Conservation (phyloP, 768 basidiomycete species). For the Pisolithus sp. region DNA sequence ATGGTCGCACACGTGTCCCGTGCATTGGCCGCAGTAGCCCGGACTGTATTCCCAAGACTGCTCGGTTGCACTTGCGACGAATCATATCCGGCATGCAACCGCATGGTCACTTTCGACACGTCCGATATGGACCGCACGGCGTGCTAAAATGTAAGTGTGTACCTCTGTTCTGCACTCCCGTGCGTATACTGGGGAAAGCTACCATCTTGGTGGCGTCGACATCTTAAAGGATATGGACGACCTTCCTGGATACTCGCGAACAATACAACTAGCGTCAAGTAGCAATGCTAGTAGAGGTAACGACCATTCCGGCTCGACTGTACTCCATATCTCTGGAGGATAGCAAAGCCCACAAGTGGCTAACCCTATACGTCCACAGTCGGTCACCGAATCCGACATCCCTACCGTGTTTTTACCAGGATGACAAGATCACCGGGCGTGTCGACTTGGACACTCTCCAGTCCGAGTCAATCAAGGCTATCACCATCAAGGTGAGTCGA, state of each 20-base stretch:
- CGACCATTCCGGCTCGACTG: constrained; percentile 15
- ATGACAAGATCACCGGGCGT: constrained; percentile 43
- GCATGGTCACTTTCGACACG: neutral
- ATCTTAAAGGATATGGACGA: constrained; percentile 1
- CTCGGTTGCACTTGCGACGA: neutral
- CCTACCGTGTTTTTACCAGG: constrained; percentile 42
- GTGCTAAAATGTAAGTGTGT: neutral
- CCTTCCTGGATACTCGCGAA: constrained; percentile 11
- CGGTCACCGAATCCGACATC: constrained; percentile 32
- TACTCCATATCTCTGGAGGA: constrained; percentile 40
- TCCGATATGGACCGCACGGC: neutral
- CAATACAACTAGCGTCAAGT: neutral
- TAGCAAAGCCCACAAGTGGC: constrained; percentile 37
- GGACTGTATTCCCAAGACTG: neutral
- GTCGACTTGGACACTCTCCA: constrained; percentile 48
- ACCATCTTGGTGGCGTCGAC: neutral
- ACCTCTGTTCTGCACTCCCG: neutral
- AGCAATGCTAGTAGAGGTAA: neutral
- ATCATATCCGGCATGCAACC: neutral
- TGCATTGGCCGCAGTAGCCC: too few relatives aligned
- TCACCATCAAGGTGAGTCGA: constrained; percentile 30
- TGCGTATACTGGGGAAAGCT: neutral
- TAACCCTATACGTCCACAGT: constrained; percentile 40
- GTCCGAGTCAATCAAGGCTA: constrained; percentile 41
- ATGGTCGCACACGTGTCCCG: too few relatives aligned